Percentiles rank a stretch among this genome's conserved stretches.
Evolutionary conservation across 2,329 filamentous ascomycete species (phyloP).

Genomic region (Pyrenophora teres): DNA sequence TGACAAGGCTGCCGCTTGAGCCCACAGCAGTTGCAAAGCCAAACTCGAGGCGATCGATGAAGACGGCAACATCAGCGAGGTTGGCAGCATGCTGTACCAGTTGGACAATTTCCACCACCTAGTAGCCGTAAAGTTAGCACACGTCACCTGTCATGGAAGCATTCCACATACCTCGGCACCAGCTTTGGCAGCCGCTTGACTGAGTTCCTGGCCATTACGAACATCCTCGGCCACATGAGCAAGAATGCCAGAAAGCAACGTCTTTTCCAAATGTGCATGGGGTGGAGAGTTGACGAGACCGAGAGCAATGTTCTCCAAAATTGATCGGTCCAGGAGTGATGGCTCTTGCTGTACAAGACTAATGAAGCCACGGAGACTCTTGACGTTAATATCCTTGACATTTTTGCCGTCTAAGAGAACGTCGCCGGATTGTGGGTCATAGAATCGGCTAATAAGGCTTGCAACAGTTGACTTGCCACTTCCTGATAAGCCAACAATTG

Average conservation of each 20-base stretch:
- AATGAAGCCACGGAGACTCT: slow-evolving; percentile 44
- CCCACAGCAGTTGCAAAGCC: slow-evolving; percentile 58
- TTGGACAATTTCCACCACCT: slow-evolving; percentile 54
- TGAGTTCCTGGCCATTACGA: slow-evolving; percentile 57
- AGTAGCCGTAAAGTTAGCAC: not conserved
- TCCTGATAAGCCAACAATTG: slow-evolving; percentile 51
- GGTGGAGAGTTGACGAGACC: slow-evolving; percentile 53
- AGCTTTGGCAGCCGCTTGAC: slow-evolving; percentile 17
- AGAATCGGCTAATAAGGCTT: slow-evolving; percentile 46
- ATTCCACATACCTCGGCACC: slow-evolving; percentile 16
- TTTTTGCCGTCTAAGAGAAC: slow-evolving; percentile 60
- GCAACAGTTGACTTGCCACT: slow-evolving; percentile 52
- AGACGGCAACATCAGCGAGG: slow-evolving; percentile 63
- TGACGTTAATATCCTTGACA: slow-evolving; percentile 46
- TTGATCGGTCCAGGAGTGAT: slow-evolving; percentile 56
- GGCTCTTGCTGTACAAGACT: slow-evolving; percentile 58
- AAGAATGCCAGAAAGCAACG: slow-evolving; percentile 57
- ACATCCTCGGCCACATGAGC: slow-evolving; percentile 58
- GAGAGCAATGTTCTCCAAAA: slow-evolving; percentile 60
- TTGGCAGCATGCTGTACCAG: slow-evolving; percentile 57
- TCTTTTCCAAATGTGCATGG: slow-evolving; percentile 49
- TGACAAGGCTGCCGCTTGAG: slow-evolving; percentile 59
- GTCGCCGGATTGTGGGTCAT: slow-evolving; percentile 58
- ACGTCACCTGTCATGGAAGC: too few species aligned
- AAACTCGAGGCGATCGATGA: slow-evolving; percentile 59